Evolutionary conservation across 208 protist species (phyloP), one percentile per base, ranked within the genome.

Genomic region (Trypanosoma cruzi): DNA sequence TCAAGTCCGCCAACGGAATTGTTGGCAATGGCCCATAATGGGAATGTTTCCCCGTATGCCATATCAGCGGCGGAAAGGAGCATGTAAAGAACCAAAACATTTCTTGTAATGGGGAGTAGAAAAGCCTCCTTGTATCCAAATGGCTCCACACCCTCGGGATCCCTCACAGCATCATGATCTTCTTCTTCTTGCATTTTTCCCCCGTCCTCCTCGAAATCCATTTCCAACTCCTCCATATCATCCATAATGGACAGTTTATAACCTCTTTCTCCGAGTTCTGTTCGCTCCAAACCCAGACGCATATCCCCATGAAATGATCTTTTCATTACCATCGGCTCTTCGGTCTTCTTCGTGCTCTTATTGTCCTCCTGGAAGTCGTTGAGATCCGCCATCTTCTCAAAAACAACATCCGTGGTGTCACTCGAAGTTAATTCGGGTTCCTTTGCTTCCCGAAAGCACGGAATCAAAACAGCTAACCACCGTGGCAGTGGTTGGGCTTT

Each of bases 51-150:
- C 1, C 73, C 66, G 57, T 83, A 90, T 34, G 74, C 68, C 79
- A 92, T 88, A 64, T 94, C 89, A 0, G 82, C 77, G 13, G 48
- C 71, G 3, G 62, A 78, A 34, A 94, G 75, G 37, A 94, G 69
- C 84, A 90, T 89, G 44, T 82, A 90, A 22, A 90, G 77, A 42
- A 90, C 72, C 18, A 76, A 79, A 29, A 90, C 73, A 40, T 77
- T 71, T 24, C 89, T 78, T 42, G 85, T 81, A 32, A 77, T 64
- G 1, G 70, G 64, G 34, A 75, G 64, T 22, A 31, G 8, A 46
- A 94, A 79, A 4, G 89, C 82, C 34, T 88, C 75, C 50, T 71
- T 74, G 65, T 85, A 94, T 4, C 85, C 84, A 68, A 89, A 86
- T 49, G 58, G 1, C 10, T 63, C 34, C 7, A 22, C n/a, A 46